A percentile compares a stretch with the other conserved stretches of the same genome.
Conservation (phyloP, 768 basidiomycete species). For the Boletus pseudopeckii region DNA sequence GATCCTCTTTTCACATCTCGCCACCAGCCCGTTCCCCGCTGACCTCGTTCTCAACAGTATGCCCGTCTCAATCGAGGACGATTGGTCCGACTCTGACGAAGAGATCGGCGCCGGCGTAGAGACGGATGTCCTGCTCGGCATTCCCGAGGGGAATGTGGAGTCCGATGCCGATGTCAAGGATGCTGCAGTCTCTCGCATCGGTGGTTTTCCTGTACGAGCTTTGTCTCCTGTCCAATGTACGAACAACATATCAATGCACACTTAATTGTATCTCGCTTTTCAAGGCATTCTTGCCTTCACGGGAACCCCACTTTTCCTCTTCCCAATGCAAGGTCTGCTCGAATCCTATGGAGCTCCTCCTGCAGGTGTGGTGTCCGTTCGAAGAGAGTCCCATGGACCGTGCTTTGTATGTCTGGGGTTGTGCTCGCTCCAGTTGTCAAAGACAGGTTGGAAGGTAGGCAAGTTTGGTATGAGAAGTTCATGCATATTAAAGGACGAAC, state of each 20-base stretch:
- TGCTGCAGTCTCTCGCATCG: conserved; percentile 84
- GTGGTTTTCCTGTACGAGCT: conserved; percentile 82
- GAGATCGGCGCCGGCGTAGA: conserved; percentile 54
- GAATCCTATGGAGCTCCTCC: conserved; percentile 72
- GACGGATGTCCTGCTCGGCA: conserved; percentile 72
- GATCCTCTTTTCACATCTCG: conserved; percentile 37
- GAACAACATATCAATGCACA: conserved; percentile 42
- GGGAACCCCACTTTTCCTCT: conserved; percentile 58
- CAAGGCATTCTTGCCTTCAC: conserved; percentile 71
- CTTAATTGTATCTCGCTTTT: conserved; percentile 41
- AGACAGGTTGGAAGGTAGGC: conserved; percentile 73
- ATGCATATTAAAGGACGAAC: conserved; percentile 11
- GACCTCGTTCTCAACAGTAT: conserved; percentile 28
- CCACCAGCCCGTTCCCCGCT: conserved; percentile 2
- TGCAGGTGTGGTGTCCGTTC: conserved; percentile 90
- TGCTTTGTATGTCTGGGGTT: conserved; percentile 84
- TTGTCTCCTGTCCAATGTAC: conserved; percentile 45
- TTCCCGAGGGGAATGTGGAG: conserved; percentile 73
- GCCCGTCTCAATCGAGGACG: conserved; percentile 46
- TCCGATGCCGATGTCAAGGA: conserved; percentile 59
- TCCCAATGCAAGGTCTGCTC: conserved; percentile 72
- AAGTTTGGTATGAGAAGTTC: neutral
- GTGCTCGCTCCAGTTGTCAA: conserved; percentile 67
- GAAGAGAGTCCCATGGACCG: conserved; percentile 83
- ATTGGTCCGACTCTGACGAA: conserved; percentile 83